phyloP scores from a whole-genome alignment of 495 filamentous ascomycete genomes.

The Aspergillus nanangensis region DNA sequence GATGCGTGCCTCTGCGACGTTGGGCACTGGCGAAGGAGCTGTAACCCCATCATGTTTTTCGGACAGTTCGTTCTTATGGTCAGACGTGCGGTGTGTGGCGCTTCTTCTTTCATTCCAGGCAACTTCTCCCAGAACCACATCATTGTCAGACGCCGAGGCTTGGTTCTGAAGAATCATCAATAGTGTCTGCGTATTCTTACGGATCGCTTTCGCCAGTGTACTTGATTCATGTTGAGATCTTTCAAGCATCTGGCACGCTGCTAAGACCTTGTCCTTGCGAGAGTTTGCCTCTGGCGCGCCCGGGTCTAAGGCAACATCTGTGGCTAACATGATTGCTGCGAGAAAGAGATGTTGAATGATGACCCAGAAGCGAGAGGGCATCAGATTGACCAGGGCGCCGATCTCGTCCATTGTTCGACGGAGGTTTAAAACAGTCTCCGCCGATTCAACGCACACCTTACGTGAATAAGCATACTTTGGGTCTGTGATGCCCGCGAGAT shows the following conservation, averaged over 20 bases:
- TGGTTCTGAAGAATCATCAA: conserved; percentile 17
- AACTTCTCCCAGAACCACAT: no score
- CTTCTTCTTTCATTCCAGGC: no score
- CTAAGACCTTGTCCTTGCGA: conserved; percentile 20
- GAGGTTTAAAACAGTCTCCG: conserved; percentile 22
- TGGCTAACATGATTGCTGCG: conserved; percentile 25
- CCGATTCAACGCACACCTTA: conserved; percentile 20
- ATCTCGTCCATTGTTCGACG: conserved; percentile 23
- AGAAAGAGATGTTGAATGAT: conserved; percentile 25
- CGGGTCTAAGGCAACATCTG: conserved; percentile 25
- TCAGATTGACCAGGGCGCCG: conserved; percentile 7
- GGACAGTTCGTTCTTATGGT: background rate
- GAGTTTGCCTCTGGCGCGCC: conserved; percentile 16
- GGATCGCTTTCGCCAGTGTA: conserved; percentile 15
- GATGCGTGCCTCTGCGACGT: no score
- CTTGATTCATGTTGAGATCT: conserved; percentile 19
- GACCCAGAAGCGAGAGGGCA: conserved; percentile 17
- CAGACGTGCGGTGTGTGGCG: no score
- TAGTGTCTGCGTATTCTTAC: conserved; percentile 24
- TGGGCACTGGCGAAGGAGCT: background rate
- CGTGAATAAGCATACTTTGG: conserved; percentile 25
- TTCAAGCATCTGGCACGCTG: conserved; percentile 19
- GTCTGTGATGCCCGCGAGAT: conserved; percentile 21
- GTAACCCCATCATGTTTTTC: background rate
- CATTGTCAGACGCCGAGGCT: no score